Evolutionary conservation across 2,329 filamentous ascomycete genomes (phyloP).

Genomic region (Magnaporthiopsis rhizophila): DNA sequence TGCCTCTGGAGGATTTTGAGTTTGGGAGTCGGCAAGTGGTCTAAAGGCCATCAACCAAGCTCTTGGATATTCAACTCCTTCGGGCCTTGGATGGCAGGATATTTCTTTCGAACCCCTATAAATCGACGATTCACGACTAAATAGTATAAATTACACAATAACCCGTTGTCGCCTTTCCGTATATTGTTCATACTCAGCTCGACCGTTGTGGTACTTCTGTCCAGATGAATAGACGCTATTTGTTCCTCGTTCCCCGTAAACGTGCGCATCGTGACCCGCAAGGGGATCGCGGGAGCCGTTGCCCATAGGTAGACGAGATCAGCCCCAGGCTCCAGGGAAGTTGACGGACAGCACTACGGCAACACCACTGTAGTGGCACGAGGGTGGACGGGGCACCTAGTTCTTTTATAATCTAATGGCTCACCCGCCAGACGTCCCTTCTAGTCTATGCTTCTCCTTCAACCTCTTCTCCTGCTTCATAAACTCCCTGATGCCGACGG

Average conservation of each 20-base stretch:
- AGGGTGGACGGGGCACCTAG: not conserved
- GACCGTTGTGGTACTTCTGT: not conserved
- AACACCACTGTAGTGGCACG: not conserved
- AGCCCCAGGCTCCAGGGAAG: not conserved
- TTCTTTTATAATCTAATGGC: not conserved
- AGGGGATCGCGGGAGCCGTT: too few species aligned
- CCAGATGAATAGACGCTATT: too few species aligned
- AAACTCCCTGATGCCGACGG: conserved; percentile 90
- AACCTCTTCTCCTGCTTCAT: conserved; percentile 95
- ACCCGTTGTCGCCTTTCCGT: not conserved
- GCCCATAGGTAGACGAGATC: too few species aligned
- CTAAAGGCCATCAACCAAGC: not conserved
- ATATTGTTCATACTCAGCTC: not conserved
- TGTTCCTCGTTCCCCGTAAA: too few species aligned
- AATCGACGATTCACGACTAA: not conserved
- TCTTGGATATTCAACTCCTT: not conserved
- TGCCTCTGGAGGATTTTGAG: not conserved
- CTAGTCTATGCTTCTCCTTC: conserved; percentile 61
- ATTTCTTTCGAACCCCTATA: not conserved
- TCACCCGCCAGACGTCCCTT: conserved; percentile 40
- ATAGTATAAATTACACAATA: not conserved
- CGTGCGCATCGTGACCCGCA: too few species aligned
- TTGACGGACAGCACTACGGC: too few species aligned
- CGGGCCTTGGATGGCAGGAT: not conserved
- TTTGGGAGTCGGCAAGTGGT: not conserved